Percentiles rank a stretch among this genome's conserved stretches.
Evolutionary conservation across 257 asterid genomes (phyloP).

Genomic region (Capsicum chinense): DNA sequence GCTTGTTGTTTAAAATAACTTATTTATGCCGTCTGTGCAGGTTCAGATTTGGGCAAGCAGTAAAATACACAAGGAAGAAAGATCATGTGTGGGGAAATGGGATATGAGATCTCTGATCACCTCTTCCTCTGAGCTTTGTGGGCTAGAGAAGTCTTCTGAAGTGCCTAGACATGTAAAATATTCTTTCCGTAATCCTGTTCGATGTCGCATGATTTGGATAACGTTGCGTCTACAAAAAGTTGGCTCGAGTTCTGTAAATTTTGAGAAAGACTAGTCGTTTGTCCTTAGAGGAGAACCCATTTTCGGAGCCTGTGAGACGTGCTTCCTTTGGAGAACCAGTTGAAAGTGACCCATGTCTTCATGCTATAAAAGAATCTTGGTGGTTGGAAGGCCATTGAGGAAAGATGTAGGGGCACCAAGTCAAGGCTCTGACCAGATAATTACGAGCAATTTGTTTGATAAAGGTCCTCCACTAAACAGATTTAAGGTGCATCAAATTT

Average conservation of each 20-base stretch:
- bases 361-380: slow-evolving; percentile 76
- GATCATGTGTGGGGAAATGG: slow-evolving; percentile 95
- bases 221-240: slow-evolving; percentile 71
- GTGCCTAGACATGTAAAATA: slow-evolving; percentile 87
- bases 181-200: slow-evolving; percentile 73
- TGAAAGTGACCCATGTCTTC: slow-evolving; percentile 83
- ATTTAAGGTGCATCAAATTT: slow-evolving; percentile 70
- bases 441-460: slow-evolving; percentile 85
- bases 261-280: slow-evolving; percentile 69
- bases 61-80: slow-evolving; percentile 77
- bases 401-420: slow-evolving; percentile 59
- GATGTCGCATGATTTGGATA: slow-evolving; percentile 94
- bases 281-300: slow-evolving; percentile 91
- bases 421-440: slow-evolving; percentile 67
- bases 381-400: slow-evolving; percentile 65
- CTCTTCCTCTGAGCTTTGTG: slow-evolving; percentile 84
- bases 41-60: slow-evolving; percentile 97
- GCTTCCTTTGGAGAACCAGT: slow-evolving; percentile 86
- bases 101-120: slow-evolving; percentile 69
- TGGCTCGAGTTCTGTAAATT: slow-evolving; percentile 78
- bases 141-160: slow-evolving; percentile 61
- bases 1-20: not conserved
- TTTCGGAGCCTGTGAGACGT: slow-evolving; percentile 66
- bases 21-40: slow-evolving; percentile 46
- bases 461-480: slow-evolving; percentile 76